A percentile compares a stretch with the other conserved stretches of the same genome.
Conservation (phyloP, 2,329 filamentous ascomycete species). For the Pestalotiopsis sp. region DNA sequence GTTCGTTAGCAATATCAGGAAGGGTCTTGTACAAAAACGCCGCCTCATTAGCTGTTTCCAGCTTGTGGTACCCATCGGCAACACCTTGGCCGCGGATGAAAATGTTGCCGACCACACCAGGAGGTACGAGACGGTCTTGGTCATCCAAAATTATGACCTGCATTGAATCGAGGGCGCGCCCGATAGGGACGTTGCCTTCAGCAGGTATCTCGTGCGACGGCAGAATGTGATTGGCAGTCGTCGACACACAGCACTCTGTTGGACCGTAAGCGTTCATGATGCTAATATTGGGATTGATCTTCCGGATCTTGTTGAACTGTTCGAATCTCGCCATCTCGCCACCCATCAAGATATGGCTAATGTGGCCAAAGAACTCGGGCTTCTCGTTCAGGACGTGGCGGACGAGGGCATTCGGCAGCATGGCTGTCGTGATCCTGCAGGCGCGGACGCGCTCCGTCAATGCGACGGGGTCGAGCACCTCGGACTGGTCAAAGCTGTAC, state of each 20-base stretch:
- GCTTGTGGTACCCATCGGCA: background rate
- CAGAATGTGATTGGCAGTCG: background rate
- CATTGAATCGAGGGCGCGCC: background rate
- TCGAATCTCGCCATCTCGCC: background rate
- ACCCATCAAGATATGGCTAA: background rate
- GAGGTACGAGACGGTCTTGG: background rate
- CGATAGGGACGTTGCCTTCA: background rate
- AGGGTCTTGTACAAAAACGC: background rate
- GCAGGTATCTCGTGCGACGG: background rate
- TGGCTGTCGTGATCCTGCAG: background rate
- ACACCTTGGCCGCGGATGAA: background rate
- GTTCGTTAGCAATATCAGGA: background rate
- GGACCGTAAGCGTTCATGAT: background rate
- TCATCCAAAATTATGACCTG: background rate
- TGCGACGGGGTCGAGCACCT: background rate
- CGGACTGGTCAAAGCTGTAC: background rate
- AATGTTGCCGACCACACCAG: background rate
- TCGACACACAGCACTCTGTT: background rate
- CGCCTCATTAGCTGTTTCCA: background rate
- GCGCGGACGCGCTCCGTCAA: background rate
- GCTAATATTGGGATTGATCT: background rate
- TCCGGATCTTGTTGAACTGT: background rate
- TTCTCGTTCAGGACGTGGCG: background rate
- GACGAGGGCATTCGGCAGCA: background rate
- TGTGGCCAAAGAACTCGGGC: background rate